These are phyloP conservation scores for Boletus fagicola DNA, from an alignment of 768 basidiomycete species.

Conservation along the genomic window DNA sequence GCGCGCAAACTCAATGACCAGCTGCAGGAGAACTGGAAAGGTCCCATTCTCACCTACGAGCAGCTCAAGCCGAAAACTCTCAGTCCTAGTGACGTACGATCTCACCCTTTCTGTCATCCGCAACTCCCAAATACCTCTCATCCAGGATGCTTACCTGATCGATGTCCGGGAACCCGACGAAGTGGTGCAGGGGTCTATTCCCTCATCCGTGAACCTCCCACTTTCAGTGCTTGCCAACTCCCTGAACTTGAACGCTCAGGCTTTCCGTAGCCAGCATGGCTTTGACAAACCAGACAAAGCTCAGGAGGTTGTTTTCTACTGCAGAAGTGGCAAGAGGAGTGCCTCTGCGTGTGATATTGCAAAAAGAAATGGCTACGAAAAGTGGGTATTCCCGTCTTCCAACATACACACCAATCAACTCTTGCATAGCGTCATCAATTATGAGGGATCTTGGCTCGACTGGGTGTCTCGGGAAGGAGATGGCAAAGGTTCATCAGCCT, in stretches of 20 bases:
- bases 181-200: conserved; percentile 88
- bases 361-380: conserved; percentile 74
- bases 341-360: conserved; percentile 80
- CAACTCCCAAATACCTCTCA: conserved; percentile 11
- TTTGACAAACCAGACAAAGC: conserved; percentile 68
- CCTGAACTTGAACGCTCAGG: conserved; percentile 51
- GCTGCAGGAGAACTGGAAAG: conserved; percentile 72
- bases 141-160: conserved; percentile 67
- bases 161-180: conserved; percentile 95
- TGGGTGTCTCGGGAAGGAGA: conserved; percentile 62
- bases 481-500: conserved; percentile 31
- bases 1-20: conserved; percentile 35
- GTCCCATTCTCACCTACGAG: conserved; percentile 70
- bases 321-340: conserved; percentile 84
- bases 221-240: conserved; percentile 72
- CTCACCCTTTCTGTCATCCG: not conserved
- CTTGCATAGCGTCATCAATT: conserved; percentile 58
- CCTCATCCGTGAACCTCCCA: conserved; percentile 87
- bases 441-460: conserved; percentile 85
- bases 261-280: conserved; percentile 63
- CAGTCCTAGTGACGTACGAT: conserved; percentile 63
- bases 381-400: conserved; percentile 46
- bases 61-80: conserved; percentile 77
- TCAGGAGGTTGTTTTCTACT: conserved; percentile 87
- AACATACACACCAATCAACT: not conserved